Evolutionary conservation across 768 basidiomycete genomes (phyloP), one percentile per base, ranked within the genome.

Genomic region (Tylopilus vinaceipallidus): DNA sequence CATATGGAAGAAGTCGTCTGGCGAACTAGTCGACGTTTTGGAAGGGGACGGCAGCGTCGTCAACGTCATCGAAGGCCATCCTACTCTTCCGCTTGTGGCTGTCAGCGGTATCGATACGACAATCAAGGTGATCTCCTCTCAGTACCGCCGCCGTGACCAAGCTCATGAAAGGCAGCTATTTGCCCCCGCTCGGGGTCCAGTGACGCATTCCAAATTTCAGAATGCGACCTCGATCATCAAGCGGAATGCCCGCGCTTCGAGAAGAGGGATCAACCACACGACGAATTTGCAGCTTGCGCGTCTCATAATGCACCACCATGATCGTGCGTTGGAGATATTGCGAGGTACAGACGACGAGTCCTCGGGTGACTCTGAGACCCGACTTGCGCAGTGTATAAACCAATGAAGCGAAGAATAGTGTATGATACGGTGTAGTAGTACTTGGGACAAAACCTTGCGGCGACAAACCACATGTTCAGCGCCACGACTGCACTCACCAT

Each of bases 31-130:
- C 46, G 88, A 86, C 13, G 82, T 95, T 38, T 83, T 89, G 56
- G 89, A 94, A 72, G 92, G 91, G 30, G 92, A 95, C 57, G 75
- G 78, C 20, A 77, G 70, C 43, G 81, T 93, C 3, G 92, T 94
- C 14, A 95, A 95, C 63, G 88, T 88, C 59, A 80, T 95, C 45
- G 91, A 94, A 67, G 82, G 81, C 1, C 91, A 95, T 56, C 75
- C 92, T 0, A 76, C 81, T 36, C 69, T 93, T 14, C 91, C 92
- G 0, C 68, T 95, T 19, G 64, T 92, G n/a, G 91, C 91, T 4
- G 84, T 88, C 37, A 89, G 86, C 63, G 93, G 93, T 2, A 93
- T 95, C 42, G 93, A 95, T 60, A 71, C 75, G 11, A 90, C 89
- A 10, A 78, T 94, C 40, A 95, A 95, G 77, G 88, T 88, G 49